Conservation (phyloP, 2,329 filamentous ascomycete genomes). For the Xylariaceae sp. region DNA sequence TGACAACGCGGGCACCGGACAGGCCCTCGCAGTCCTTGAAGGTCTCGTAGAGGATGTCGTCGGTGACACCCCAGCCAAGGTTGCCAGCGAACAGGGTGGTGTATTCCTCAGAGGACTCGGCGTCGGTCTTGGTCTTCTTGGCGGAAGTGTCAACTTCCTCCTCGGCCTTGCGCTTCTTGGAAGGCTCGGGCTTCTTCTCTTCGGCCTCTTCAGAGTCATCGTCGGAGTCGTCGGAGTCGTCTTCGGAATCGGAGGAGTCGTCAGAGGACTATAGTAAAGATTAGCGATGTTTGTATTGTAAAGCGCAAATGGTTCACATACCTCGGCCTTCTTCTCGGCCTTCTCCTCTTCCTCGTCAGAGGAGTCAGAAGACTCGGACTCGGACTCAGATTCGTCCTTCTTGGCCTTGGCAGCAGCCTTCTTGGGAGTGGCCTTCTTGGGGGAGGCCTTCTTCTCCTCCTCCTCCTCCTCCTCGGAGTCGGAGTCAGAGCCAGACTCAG, state of each 20-base stretch:
- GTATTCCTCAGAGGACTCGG: conserved; percentile 41
- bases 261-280: conserved; percentile 11
- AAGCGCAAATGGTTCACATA: conserved; percentile 19
- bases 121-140: conserved; percentile 23
- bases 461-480: conserved; percentile 24
- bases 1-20: conserved; percentile 70
- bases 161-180: conserved; percentile 42
- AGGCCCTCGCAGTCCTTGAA: conserved; percentile 77
- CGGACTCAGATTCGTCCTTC: conserved; percentile 33
- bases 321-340: conserved; percentile 29
- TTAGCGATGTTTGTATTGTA: conserved; percentile 6
- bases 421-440: conserved; percentile 30
- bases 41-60: conserved; percentile 72
- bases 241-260: conserved; percentile 12
- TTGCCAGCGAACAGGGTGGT: conserved; percentile 83
- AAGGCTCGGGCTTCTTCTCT: conserved; percentile 22
- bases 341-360: conserved; percentile 32
- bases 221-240: conserved; percentile 28
- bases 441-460: conserved; percentile 30
- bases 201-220: conserved; percentile 24
- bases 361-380: conserved; percentile 35
- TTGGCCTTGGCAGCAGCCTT: conserved; percentile 25
- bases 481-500: conserved; percentile 19
- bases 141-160: conserved; percentile 22
- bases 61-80: conserved; percentile 85